Conservation (phyloP, 1,139 yeast genomes). For the Taphrina pruni region DNA sequence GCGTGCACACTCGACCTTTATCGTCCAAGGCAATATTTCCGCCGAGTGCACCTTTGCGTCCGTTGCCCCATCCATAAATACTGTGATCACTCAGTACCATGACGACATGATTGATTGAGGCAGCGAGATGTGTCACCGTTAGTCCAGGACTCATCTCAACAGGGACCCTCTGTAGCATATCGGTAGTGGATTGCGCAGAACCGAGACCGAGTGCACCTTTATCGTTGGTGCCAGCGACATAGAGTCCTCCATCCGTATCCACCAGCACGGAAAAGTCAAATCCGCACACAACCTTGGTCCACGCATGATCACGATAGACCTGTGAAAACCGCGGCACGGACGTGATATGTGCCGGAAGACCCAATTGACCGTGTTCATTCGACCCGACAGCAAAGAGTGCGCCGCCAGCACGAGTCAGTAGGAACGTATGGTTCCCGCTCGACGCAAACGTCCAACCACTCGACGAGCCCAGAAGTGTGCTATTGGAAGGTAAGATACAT, state of each 20-base stretch:
- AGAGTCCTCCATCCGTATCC: constrained; percentile 55
- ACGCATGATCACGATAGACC: constrained; percentile 21
- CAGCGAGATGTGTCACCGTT: constrained; percentile 52
- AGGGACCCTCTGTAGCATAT: not conserved
- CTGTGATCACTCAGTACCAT: constrained; percentile 56
- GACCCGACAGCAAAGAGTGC: constrained; percentile 65
- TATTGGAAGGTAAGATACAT: constrained; percentile 26
- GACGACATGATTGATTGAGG: constrained; percentile 66
- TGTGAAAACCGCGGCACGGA: constrained; percentile 40
- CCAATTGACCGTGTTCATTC: constrained; percentile 64
- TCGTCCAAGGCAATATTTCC: not conserved
- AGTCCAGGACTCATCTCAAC: not conserved
- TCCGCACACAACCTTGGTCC: constrained; percentile 60
- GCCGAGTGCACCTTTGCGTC: constrained; percentile 74
- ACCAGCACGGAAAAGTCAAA: constrained; percentile 77
- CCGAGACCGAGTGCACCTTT: constrained; percentile 82
- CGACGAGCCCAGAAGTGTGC: constrained; percentile 32
- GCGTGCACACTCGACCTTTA: constrained; percentile 7
- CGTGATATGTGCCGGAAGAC: constrained; percentile 46
- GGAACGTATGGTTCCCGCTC: constrained; percentile 88
- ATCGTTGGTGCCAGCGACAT: constrained; percentile 65
- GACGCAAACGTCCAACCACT: constrained; percentile 57
- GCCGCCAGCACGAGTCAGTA: constrained; percentile 67
- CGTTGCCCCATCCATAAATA: constrained; percentile 81
- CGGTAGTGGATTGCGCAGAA: not conserved